Evolutionary conservation across 2,329 filamentous ascomycete species (phyloP), one percentile per base, ranked within the genome.

Genomic region (Diplocarpon mali): DNA sequence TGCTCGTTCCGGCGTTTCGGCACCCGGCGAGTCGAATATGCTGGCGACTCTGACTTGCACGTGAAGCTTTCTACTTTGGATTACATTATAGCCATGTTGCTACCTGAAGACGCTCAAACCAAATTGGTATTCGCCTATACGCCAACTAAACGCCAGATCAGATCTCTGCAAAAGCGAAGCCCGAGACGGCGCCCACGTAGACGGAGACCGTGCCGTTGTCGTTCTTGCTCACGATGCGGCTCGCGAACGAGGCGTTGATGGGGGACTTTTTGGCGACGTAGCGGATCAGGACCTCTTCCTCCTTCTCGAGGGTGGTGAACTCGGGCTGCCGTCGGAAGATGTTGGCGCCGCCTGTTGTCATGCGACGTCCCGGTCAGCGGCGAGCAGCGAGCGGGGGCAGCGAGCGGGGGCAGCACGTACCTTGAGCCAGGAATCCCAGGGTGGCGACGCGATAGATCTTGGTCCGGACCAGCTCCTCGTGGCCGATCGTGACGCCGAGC

Each of bases 331-430:
- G 46, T 20, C 54, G 54, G 53, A 78, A 69, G 56, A 81, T 74
- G 55, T 79, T 80, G 53, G 83, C 79, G 12, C 78, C 79, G 2
- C 48, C 76, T 2, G 14, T n/a, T n/a, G n/a, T n/a, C n/a, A n/a
- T n/a, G n/a, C n/a, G n/a, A n/a, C n/a, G n/a, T n/a, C n/a, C n/a
- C n/a, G n/a, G n/a, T n/a, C n/a, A n/a, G n/a, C n/a, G n/a, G n/a
- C n/a, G n/a, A n/a, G n/a, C n/a, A n/a, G n/a, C n/a, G 12, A 3
- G 20, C 3, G 14, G 32, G 9, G 37, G 17, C 17, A 13, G 5
- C 10, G 15, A n/a, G 17, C 14, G 31, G 11, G 14, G 20, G 24
- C 15, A 9, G n/a, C 11, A 28, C 42, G 29, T 40, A 45, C 42
- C 42, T 20, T 69, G 69, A 1, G 76, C 75, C 0, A 83, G 52